phyloP scores from a whole-genome alignment of 306 rosid genomes.

The Trifolium pratense region DNA sequence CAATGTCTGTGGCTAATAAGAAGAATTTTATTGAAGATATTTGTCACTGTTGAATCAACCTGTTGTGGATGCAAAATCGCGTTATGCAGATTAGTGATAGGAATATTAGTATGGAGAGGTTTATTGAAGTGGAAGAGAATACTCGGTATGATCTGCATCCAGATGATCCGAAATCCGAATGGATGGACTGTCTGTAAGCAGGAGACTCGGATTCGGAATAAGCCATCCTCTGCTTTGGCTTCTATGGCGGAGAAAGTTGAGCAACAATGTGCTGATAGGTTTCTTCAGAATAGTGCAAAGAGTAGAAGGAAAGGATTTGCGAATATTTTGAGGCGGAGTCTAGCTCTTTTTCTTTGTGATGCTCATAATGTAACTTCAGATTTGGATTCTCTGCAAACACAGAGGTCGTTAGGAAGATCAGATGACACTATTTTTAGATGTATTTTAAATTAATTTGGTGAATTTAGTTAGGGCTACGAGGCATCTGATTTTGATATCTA shows the following conservation, averaged over 20 bases:
- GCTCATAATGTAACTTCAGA: not conserved
- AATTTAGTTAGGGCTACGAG: no score
- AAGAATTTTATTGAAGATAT: constrained; percentile 85
- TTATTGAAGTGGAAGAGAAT: constrained; percentile 79
- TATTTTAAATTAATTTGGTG: no score
- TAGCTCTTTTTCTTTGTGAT: constrained; percentile 54
- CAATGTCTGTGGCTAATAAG: no score
- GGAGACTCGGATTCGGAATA: constrained; percentile 74
- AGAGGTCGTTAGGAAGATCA: not conserved
- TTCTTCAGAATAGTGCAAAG: constrained; percentile 79
- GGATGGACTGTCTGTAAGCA: constrained; percentile 82
- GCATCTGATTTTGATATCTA: no score
- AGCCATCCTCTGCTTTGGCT: constrained; percentile 81
- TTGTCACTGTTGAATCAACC: constrained; percentile 82
- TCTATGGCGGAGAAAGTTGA: constrained; percentile 92
- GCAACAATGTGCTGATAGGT: constrained; percentile 78
- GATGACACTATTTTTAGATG: no score
- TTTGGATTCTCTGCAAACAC: not conserved
- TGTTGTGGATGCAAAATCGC: constrained; percentile 60
- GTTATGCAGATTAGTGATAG: constrained; percentile 66
- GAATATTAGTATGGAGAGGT: constrained; percentile 76
- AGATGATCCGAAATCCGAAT: constrained; percentile 59
- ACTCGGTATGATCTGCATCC: constrained; percentile 74
- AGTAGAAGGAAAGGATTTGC: constrained; percentile 98
- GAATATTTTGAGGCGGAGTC: constrained; percentile 90